Percentiles rank a stretch among this genome's conserved stretches.
Conservation (phyloP, 345 rosid genomes). For the Noccaea bulbosa region DNA sequence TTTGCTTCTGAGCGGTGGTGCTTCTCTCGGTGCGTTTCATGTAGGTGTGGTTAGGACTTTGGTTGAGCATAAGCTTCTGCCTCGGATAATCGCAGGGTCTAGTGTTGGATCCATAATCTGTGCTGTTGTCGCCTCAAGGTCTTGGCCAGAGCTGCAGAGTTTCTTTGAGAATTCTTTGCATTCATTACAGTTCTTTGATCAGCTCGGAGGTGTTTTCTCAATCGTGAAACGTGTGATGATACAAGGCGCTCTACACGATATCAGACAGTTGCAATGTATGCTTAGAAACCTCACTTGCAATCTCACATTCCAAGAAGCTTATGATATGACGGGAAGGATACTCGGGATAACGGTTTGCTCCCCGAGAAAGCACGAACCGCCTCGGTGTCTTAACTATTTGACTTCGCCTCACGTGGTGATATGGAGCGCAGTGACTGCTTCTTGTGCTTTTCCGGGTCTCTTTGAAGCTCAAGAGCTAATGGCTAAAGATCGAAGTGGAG, state of each 20-base stretch:
- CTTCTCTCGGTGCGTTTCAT: constrained; percentile 96
- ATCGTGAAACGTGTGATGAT: constrained; percentile 85
- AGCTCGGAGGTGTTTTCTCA: constrained; percentile 82
- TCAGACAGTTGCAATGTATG: constrained; percentile 89
- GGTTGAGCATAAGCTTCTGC: constrained; percentile 89
- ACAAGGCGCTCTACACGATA: constrained; percentile 92
- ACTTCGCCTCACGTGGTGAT: constrained; percentile 98
- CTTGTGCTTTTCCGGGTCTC: constrained; percentile 98
- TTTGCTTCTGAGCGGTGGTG: constrained; percentile 97
- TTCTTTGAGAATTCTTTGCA: constrained; percentile 86
- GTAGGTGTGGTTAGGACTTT: constrained; percentile 88
- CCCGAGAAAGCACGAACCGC: constrained; percentile 98
- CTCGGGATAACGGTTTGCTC: constrained; percentile 98
- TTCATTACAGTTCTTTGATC: constrained; percentile 90
- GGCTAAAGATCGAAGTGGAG: constrained; percentile 97
- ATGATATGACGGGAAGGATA: constrained; percentile 91
- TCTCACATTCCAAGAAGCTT: constrained; percentile 98
- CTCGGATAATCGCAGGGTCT: constrained; percentile 92
- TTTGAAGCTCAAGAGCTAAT: constrained; percentile 98
- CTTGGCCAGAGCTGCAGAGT: constrained; percentile 97
- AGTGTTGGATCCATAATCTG: constrained; percentile 99
- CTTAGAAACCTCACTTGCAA: constrained; percentile 85
- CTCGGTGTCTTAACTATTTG: constrained; percentile 95
- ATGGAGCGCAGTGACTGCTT: constrained; percentile 99
- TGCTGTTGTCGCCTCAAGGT: constrained; percentile 77